Evolutionary conservation across 2,329 filamentous ascomycete species (phyloP), one percentile per base, ranked within the genome.

Genomic region (Dryadomyces sulphureus): DNA sequence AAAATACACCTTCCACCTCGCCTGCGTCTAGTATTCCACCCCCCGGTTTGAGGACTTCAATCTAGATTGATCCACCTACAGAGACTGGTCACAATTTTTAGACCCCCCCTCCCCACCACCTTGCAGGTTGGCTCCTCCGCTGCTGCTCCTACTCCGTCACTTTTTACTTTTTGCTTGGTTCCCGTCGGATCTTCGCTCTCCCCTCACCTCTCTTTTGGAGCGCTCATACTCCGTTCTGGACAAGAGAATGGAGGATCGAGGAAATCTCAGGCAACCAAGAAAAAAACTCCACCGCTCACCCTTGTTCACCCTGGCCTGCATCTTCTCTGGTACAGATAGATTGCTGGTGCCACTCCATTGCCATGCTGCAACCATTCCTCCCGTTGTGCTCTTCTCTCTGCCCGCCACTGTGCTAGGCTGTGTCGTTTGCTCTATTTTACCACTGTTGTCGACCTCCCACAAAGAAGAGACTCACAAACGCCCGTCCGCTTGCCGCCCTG

Each of bases 41-140:
- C 48, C 45, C 35, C 24, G 24, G 43, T 45, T 48, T 44, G 32
- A 41, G 39, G 43, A 3, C 41, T 43, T 35, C 48, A 49, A 46
- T 45, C 41, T 47, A 45, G 45, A 43, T 51, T 43, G 43, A 40
- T 44, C 48, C 49, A 46, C 47, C 45, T 41, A 22, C 45, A 35
- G 34, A 49, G 45, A 48, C 48, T 48, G 43, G 44, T 43, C 41
- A 49, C 43, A 51, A 30, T 42, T 36, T 43, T 48, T 44, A 22
- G 38, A 38, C 22, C 36, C 19, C 43, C 36, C 34, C 24, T 19
- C 25, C 25, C 25, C 38, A 21, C 38, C 20, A 14, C 14, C 38
- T n/a, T 22, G 14, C 36, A 12, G n/a, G 19, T 17, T 14, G 24
- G 17, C 20, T 20, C 20, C 14, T 40, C 36, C 25, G 19, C 25